phyloP scores from a whole-genome alignment of 768 basidiomycete genomes.

The Hypholoma sublateritium region DNA sequence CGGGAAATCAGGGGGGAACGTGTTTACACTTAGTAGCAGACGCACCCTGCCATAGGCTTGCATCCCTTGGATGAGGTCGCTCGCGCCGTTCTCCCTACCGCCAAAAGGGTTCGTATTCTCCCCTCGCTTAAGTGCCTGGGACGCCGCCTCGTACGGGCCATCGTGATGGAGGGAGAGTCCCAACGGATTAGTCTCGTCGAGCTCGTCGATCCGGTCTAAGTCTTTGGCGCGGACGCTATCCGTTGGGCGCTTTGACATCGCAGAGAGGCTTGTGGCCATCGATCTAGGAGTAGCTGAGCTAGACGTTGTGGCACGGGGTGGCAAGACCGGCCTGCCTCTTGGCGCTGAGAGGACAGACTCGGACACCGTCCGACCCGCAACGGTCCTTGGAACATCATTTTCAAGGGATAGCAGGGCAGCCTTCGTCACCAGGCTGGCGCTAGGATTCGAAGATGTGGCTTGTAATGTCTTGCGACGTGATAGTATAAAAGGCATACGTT shows the following conservation, averaged over 20 bases:
- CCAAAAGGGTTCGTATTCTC: conserved; percentile 23
- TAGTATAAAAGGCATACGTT: conserved; percentile 22
- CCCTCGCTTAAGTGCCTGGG: conserved; percentile 21
- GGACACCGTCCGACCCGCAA: conserved; percentile 15
- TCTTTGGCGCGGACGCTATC: conserved; percentile 21
- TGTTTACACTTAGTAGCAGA: not conserved
- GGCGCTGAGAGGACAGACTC: conserved; percentile 14
- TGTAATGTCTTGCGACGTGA: conserved; percentile 22
- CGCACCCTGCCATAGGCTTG: conserved; percentile 24
- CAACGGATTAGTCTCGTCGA: conserved; percentile 74
- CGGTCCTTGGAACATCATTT: conserved; percentile 16
- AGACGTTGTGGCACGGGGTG: conserved; percentile 23
- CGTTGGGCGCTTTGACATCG: conserved; percentile 3
- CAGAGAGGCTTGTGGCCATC: conserved; percentile 5
- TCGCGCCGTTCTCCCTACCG: conserved; percentile 2
- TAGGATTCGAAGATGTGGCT: not conserved
- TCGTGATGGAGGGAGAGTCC: conserved; percentile 64
- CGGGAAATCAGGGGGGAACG: conserved; percentile 7
- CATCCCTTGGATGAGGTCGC: conserved; percentile 19
- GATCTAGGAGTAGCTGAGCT: conserved; percentile 20
- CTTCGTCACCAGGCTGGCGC: not conserved
- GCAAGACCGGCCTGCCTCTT: conserved; percentile 18
- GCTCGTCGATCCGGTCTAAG: conserved; percentile 74
- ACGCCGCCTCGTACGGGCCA: conserved; percentile 71
- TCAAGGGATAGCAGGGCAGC: not conserved